Evolutionary conservation across 2,329 filamentous ascomycete genomes (phyloP), one percentile per base, ranked within the genome.

Genomic region (Ceratocystis cubensis): DNA sequence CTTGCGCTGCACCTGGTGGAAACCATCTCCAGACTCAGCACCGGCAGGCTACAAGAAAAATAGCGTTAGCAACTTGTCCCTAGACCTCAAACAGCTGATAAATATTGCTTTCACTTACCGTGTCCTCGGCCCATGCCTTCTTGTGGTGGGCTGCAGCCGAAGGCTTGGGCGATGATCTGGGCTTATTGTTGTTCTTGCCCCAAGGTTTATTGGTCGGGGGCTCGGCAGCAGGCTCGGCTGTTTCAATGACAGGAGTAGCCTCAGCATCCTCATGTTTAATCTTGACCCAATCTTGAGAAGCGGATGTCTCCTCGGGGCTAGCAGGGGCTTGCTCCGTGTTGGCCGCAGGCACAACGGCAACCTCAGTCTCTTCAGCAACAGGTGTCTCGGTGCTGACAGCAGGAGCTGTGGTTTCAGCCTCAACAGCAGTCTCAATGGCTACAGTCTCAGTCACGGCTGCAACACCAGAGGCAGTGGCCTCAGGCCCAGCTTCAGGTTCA

Each of bases 41-140:
- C 44, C 33, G 56, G 25, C 22, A 59, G 53, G 53, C 53, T 59
- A 3, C 7, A 22, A n/a, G 7, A 46, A 66, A 61, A 5, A 44
- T 30, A n/a, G 1, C 48, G 67, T 71, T 68, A 71, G 69, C 44
- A 10, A 37, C n/a, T 7, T 30, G 5, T 6, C 22, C 25, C 7
- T 15, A 2, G 5, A 17, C 28, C 46, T 53, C 10, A 66, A 33
- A 61, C 79, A 77, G 8, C 37, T 3, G 8, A 41, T 41, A 37
- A 75, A 70, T 46, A 74, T 74, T 66, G 74, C 75, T 68, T 85
- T 83, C 20, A 87, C 84, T 71, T 88, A 83, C 69, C 28, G 7
- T 17, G 33, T 94, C 89, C 72, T 96, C 91, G 30, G 89, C 89
- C 89, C 89, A 95, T 72, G 86, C 91, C 73, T 88, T 85, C 37